Base-by-base conservation (phyloP, 177 flowering plant genomes). In the Vitis hybrid region DNA sequence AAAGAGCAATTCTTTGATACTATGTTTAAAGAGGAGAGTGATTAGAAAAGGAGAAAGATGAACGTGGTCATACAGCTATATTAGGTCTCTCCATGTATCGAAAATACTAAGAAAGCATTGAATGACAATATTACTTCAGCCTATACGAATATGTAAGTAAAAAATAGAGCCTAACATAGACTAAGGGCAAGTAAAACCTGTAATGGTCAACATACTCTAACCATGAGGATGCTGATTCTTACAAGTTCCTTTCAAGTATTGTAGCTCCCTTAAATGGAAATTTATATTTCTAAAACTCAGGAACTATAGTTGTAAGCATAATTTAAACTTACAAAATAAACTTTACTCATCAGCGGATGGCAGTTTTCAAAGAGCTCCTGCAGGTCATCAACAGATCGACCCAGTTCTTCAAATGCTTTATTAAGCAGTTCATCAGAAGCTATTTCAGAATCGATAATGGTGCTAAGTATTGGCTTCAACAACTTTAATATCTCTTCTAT, bases 321-420 rank as follows among this genome's bases (percentile, higher is more conserved):
- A 58, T 50, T 56, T n/a, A 18, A 48, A 84, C 99, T 69, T 85
- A 93, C 99, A 81, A 90, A 88, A 75, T 86, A 83, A 60, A 92
- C 78, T 91, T 88, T 96, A 78, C 97, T 96, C 78, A 70, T 79
- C 83, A 92, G 68, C 14, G 86, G 82, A 69, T 91, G 86, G 87
- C 95, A 91, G 78, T 72, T 80, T 66, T 84, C 90, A 77, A 93
- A 73, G 12, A 84, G 75, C 64, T 88, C 94, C 62, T 77, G 77
- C 54, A 87, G 68, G 70, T 88, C 97, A 69, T 83, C 83, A 61
- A 95, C 79, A 71, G 75, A 68, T 50, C 78, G 80, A 72, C 82
- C 83, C 64, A 93, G 72, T 56, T 87, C 87, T 74, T 88, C 88
- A 56, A 85, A 80, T 52, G 75, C 52, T 75, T 86, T 83, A 58